Evolutionary conservation across 306 rosid species (phyloP), one percentile per base, ranked within the genome.

Genomic region (Parietaria judaica): DNA sequence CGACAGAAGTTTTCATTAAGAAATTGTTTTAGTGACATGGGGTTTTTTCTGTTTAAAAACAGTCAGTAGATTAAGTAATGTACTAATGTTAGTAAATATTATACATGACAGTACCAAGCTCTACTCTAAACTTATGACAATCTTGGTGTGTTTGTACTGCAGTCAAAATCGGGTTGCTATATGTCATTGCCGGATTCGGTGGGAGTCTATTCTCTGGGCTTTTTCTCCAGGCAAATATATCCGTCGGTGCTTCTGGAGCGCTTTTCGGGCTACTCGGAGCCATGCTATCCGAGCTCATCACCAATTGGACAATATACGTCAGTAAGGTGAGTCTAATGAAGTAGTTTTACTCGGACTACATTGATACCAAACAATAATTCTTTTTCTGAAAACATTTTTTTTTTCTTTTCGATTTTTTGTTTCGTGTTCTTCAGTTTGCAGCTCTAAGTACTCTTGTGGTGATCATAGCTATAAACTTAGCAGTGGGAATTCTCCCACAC

Each of bases 241-340:
- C 98, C 31, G 98, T 92, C 15, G 98, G 98, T 75, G 98, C 98
- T 70, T 92, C 98, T 45, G 98, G 98, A 71, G 96, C 96, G 11
- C 89, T 92, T 69, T 92, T 92, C 36, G 98, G 98, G 45, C 83
- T 92, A 66, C 82, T 92, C 11, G 98, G 98, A 67, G 95, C 78
- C 76, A 88, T 92, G 98, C 96, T 92, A 58, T 92, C 96, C 39
- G 98, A 92, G 74, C 96, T 92, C 58, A 82, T 92, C 67, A 92
- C 96, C 58, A 92, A 92, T 66, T 88, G 98, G 98, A 67, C 92
- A 36, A 86, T 92, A 31, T 92, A 92, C 71, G 71, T 79, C 13
- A 92, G 79, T 54, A 92, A 92, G 96, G 98, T 86, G 71, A 69
- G 58, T 64, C 50, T 8, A 8, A 52, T 56, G 61, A 52, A 65